Evolutionary conservation across 169 alveolate species (phyloP).

Genomic region (Blepharisma undulans): DNA sequence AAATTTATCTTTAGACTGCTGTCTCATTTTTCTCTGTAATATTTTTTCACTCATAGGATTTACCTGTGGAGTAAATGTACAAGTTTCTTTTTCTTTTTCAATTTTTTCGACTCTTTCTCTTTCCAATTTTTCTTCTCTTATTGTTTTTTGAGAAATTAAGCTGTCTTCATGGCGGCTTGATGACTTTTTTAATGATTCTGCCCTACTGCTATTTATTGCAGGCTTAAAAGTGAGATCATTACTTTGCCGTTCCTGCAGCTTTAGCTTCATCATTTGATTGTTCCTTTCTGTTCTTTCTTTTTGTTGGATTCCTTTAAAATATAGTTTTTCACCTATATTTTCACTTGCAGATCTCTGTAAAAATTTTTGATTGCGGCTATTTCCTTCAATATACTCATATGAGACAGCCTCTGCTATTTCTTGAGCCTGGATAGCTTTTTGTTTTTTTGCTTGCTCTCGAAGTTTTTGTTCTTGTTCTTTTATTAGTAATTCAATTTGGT

Average conservation of each 20-base stretch:
- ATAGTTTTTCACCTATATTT: not conserved
- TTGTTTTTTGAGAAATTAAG: not conserved
- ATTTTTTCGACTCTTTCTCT: not conserved
- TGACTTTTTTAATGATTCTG: not conserved
- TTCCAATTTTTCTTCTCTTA: constrained; percentile 20
- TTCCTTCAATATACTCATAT: not conserved
- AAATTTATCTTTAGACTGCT: not conserved
- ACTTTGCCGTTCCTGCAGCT: not conserved
- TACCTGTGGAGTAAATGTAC: constrained; percentile 13
- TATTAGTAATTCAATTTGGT: constrained; percentile 41
- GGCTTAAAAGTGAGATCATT: constrained; percentile 33
- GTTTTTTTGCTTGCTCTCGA: not conserved
- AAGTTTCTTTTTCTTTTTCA: not conserved
- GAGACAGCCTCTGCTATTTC: not conserved
- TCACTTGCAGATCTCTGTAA: not conserved
- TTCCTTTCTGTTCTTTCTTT: not conserved
- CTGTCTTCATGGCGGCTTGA: not conserved
- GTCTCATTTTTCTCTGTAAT: not conserved
- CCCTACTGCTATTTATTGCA: not conserved
- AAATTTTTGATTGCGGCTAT: not conserved
- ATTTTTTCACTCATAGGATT: not conserved
- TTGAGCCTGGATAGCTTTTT: not conserved
- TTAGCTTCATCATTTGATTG: not conserved
- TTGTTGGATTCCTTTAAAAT: not conserved
- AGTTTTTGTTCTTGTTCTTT: not conserved